Evolutionary conservation across 148 eudicot species (phyloP).

Genomic region (Rhododendron vialii): DNA sequence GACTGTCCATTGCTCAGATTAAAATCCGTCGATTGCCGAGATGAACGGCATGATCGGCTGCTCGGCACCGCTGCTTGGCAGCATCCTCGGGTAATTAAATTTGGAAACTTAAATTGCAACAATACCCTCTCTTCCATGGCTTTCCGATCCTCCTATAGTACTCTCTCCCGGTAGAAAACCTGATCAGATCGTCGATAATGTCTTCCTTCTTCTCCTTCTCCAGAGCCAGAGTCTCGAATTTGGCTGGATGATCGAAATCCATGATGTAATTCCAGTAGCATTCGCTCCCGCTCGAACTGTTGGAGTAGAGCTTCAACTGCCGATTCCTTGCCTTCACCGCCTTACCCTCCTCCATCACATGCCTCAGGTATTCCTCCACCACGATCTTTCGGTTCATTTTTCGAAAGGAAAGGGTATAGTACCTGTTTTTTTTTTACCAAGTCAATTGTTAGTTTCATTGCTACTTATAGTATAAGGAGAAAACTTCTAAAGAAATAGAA

Average conservation of each 20-base stretch:
- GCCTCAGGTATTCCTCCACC: slow-evolving; percentile 23
- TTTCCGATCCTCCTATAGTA: slow-evolving; percentile 44
- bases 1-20: no score
- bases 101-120: not conserved
- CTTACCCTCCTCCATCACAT: slow-evolving; percentile 38
- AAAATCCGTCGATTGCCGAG: no score
- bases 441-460: not conserved
- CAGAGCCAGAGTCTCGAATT: slow-evolving; percentile 41
- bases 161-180: slow-evolving; percentile 34
- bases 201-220: slow-evolving; percentile 28
- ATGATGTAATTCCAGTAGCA: slow-evolving; percentile 34
- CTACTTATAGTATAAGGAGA: no score
- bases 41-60: no score
- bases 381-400: not conserved
- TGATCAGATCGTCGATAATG: slow-evolving; percentile 36
- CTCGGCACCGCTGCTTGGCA: no score
- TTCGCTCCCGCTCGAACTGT: not conserved
- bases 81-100: not conserved
- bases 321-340: slow-evolving; percentile 22
- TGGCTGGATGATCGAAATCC: slow-evolving; percentile 50
- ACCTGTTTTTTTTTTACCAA: not conserved
- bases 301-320: slow-evolving; percentile 39
- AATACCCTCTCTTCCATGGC: slow-evolving; percentile 59
- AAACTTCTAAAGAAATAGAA: no score
- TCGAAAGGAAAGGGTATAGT: not conserved